Conservation (phyloP, 2,329 filamentous ascomycete species). For the Penicillium polonicum region DNA sequence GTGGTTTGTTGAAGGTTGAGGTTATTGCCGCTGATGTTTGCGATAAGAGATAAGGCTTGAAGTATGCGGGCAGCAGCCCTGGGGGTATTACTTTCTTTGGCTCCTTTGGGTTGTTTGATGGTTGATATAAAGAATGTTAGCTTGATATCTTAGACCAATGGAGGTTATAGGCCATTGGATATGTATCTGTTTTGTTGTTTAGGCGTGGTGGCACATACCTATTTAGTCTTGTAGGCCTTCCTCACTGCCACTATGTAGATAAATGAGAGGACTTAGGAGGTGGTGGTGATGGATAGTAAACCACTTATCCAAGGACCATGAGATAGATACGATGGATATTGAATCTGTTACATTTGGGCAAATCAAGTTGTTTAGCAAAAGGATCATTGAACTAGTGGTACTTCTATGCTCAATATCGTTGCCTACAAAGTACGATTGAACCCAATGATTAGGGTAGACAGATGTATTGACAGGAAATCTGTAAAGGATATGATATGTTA, state of each 20-base stretch:
- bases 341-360: neutral
- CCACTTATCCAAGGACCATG: neutral
- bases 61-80: neutral
- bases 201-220: neutral
- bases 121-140: neutral
- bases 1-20: neutral
- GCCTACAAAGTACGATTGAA: neutral
- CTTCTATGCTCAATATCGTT: neutral
- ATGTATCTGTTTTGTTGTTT: too few species aligned
- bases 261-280: neutral
- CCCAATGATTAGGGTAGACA: too few species aligned
- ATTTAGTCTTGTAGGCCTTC: neutral
- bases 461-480: neutral
- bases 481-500: neutral
- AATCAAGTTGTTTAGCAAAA: neutral
- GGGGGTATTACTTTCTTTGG: neutral
- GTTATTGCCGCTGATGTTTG: neutral
- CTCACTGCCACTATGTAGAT: neutral
- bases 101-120: neutral
- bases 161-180: neutral
- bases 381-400: neutral
- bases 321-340: too few species aligned
- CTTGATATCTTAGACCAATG: neutral
- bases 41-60: constrained; percentile 22
- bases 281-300: neutral